These are phyloP conservation scores for Sugiyamaella marilandica DNA, from an alignment of 805 yeast species.

Conservation along the genomic window DNA sequence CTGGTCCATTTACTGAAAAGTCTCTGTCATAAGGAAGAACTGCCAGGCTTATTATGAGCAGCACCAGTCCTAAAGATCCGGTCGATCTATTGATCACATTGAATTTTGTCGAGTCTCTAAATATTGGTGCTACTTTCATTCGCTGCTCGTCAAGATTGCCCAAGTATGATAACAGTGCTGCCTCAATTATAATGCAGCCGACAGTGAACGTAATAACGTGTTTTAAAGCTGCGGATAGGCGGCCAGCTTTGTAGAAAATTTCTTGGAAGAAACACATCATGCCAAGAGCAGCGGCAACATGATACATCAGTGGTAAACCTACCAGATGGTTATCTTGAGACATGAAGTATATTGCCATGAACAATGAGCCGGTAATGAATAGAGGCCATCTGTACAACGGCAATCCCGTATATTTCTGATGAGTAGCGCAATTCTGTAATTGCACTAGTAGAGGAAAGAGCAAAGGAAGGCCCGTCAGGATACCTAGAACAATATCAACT, in stretches of 20 bases:
- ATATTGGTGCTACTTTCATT: background rate
- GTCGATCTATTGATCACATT: background rate
- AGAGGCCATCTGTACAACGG: slow-evolving; percentile 14
- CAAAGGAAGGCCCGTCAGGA: slow-evolving; percentile 6
- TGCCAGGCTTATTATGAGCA: slow-evolving; percentile 6
- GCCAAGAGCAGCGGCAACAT: slow-evolving; percentile 7
- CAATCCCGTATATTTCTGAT: background rate
- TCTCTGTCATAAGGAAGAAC: slow-evolving; percentile 9
- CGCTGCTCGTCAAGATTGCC: background rate
- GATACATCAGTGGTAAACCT: slow-evolving; percentile 8
- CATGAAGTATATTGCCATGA: slow-evolving; percentile 10
- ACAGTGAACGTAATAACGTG: background rate
- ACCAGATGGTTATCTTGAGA: slow-evolving; percentile 7
- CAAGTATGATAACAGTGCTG: background rate
- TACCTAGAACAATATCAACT: background rate
- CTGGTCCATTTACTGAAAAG: slow-evolving; percentile 11
- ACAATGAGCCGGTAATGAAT: slow-evolving; percentile 7
- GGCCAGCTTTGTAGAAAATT: background rate
- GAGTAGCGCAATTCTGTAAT: slow-evolving; percentile 8
- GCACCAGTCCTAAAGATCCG: slow-evolving; percentile 5
- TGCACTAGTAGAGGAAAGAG: slow-evolving; percentile 16
- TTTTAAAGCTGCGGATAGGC: background rate
- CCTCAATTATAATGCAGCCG: background rate
- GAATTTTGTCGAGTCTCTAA: background rate
- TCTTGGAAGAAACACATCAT: slow-evolving; percentile 10